Evolutionary conservation across 2,329 filamentous ascomycete species (phyloP).

Genomic region (Parasarocladium wereldwijsianum): DNA sequence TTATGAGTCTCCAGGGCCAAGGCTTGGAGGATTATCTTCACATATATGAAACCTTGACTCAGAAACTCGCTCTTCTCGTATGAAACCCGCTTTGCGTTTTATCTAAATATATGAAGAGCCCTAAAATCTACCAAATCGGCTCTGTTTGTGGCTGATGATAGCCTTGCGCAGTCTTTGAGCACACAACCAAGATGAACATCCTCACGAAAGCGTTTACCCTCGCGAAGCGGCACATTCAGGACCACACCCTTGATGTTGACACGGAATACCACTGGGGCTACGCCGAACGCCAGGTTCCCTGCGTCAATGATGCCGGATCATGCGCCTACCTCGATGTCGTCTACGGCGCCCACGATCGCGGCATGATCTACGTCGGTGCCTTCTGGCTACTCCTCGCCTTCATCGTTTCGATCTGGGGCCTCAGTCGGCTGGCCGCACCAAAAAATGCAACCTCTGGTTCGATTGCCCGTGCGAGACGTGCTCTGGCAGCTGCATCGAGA

Average conservation of each 20-base stretch:
- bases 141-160: too few relatives aligned
- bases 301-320: conserved; percentile 29
- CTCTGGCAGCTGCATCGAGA: conserved; percentile 22
- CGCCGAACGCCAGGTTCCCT: conserved; percentile 27
- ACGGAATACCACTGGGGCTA: conserved; percentile 32
- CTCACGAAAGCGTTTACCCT: not conserved
- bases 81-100: too few relatives aligned
- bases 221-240: conserved; percentile 24
- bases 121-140: too few relatives aligned
- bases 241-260: conserved; percentile 19
- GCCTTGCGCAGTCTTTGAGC: too few relatives aligned
- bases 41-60: too few relatives aligned
- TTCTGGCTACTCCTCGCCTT: conserved; percentile 31
- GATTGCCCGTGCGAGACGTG: too few relatives aligned
- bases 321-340: conserved; percentile 36
- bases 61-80: too few relatives aligned
- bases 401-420: conserved; percentile 27
- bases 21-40: too few relatives aligned
- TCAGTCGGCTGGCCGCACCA: conserved; percentile 3
- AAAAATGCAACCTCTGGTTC: not conserved
- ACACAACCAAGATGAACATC: too few relatives aligned
- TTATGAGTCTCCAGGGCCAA: too few relatives aligned
- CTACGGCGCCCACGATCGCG: conserved; percentile 30
- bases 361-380: conserved; percentile 35
- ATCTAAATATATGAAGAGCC: too few relatives aligned